These are phyloP conservation scores for Mycena filopes DNA, from an alignment of 768 basidiomycete genomes.

Conservation along the genomic window DNA sequence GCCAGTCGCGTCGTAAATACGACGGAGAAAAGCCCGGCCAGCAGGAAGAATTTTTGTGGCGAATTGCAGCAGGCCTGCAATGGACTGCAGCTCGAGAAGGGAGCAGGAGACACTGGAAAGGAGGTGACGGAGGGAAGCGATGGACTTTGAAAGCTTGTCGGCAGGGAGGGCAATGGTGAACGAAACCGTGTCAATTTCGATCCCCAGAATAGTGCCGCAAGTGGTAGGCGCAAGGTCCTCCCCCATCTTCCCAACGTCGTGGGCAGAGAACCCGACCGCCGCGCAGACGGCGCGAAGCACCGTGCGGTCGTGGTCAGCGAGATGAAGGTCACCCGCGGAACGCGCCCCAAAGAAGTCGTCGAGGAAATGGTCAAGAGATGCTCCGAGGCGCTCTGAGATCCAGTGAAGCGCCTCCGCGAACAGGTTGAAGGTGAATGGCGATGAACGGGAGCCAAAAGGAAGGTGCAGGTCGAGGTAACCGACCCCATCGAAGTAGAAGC, in stretches of 20 bases:
- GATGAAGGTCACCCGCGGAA: no score
- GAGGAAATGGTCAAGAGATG: not conserved
- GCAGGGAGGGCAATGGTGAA: constrained; percentile 3
- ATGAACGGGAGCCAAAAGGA: not conserved
- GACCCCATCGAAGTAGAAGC: not conserved
- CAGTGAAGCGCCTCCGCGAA: not conserved
- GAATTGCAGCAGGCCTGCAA: not conserved
- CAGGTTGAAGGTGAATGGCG: constrained; percentile 8
- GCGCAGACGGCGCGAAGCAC: no score
- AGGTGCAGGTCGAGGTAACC: not conserved
- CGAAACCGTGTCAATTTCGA: constrained; percentile 1
- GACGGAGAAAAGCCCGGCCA: not conserved
- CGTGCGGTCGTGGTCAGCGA: no score
- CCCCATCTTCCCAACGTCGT: not conserved
- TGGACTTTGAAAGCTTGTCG: not conserved
- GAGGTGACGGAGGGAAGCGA: not conserved
- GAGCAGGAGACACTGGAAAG: not conserved
- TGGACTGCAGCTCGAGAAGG: not conserved
- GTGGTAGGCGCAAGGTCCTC: not conserved
- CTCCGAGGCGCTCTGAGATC: not conserved
- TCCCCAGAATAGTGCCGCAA: not conserved
- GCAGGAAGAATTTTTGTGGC: constrained; percentile 1
- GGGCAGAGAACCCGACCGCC: not conserved
- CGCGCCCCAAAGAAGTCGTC: constrained; percentile 3
- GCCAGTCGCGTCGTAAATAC: constrained; percentile 1